Base-by-base conservation (phyloP, 805 yeast species). In the Pichia heedii region DNA sequence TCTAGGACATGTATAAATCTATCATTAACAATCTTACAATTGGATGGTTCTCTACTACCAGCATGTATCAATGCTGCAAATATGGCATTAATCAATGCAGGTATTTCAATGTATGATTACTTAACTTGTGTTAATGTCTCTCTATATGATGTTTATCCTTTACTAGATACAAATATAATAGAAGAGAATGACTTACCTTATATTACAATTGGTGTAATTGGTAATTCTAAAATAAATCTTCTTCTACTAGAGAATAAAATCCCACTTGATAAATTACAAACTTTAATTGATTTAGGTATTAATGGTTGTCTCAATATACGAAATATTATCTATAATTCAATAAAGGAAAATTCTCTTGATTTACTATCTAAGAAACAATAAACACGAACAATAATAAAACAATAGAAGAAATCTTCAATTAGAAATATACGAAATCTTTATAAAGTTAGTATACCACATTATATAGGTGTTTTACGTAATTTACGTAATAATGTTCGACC, bases 101-200 rank as follows among this genome's bases (percentile, higher is more conserved):
- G 97, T 40, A 81, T 93, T 37, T 83, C 96, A 5, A 81, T 93
- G 82, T 84, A 82, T 57, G 97, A 93, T 59, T 89, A 86, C 58
- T 82, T 90, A 15, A 76, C 87, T 43, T 79, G 95, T 1, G 74
- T 86, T 15, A 73, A 82, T 24, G 84, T 88, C 5, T 97, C 97
- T 0, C 63, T 85, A 19, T 80, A 77, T 54, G 95, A 86, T 53
- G 79, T 76, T 36, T 65, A 70, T 7, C 88, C 96, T 13, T 66
- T 93, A 45, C 67, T 93, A 39, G 98, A 90, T 59, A 73, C 89
- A 46, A 87, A 85, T 59, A 70, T 79, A 10, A 58, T 84, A 48
- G 98, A 93, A 61, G 96, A 87, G 58, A 71, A 68, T 45, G 97
- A 88, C 50, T 74, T 90, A 69, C 79, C 95, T 43, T 74, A 73